Base-by-base conservation (phyloP, 2,329 filamentous ascomycete species). In the Aureobasidium sp. region DNA sequence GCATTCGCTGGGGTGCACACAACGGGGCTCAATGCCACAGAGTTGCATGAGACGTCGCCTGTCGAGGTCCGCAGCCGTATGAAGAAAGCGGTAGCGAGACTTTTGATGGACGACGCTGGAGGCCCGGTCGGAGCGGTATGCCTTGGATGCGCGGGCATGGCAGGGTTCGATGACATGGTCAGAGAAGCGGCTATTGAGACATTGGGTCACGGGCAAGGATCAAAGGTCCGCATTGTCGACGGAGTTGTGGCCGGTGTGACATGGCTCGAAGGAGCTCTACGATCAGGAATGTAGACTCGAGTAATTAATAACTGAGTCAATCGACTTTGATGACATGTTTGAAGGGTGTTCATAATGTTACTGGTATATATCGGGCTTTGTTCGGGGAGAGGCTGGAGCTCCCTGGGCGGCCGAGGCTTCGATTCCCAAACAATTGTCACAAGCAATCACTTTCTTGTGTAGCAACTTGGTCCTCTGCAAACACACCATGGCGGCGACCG, bases 141-240 rank as follows among this genome's bases (percentile, higher is more conserved):
- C 69, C 82, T 97, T 78, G 92, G 92, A 0, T 97, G 92, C 72
- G 92, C 90, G 2, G 92, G 91, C 0, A 96, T 97, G 92, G 87
- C 87, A 0, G 92, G 91, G 0, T 81, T 97, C 75, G 88, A 94
- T 68, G 79, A 84, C 44, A 87, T 87, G 63, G 91, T 97, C 42
- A 82, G 87, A 37, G 80, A 83, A 47, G 87, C 87, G 0, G 88
- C 89, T 39, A 69, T 82, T 0, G 84, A 88, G 63, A 79, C 83
- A 55, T 80, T 87, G 62, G 88, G 88, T 1, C 73, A 80, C n/a
- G 75, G 80, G 12, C 78, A 80, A 49, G 88, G 83, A 0, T 74
- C 78, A 61, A 76, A 78, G 37, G 77, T 95, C 4, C 83, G 82
- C 69, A 85, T 97, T 64, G 78, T 97, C 6, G 92, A 97, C 73